Conservation (phyloP, 1,284 basidiomycete species). For the Puccinia horiana region DNA sequence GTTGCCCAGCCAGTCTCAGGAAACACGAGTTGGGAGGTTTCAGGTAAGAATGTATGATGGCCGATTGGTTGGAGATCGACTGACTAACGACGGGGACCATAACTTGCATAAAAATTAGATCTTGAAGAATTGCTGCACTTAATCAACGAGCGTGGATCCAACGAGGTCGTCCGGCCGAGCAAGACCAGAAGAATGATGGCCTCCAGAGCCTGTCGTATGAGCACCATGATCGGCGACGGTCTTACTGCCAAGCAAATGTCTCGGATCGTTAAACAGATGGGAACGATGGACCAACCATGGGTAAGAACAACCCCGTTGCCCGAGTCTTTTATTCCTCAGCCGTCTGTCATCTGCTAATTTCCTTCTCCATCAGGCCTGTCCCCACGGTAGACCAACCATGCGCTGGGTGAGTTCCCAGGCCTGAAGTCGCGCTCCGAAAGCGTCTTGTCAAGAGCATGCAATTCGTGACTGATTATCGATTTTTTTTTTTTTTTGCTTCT, state of each 20-base stretch:
- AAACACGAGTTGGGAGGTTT: constrained; percentile 75
- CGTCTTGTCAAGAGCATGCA: background rate
- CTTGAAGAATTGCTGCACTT: constrained; percentile 90
- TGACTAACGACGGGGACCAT: background rate
- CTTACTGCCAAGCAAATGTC: constrained; percentile 77
- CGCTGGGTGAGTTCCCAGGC: constrained; percentile 61
- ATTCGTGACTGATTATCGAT: background rate
- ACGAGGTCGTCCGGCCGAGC: constrained; percentile 78
- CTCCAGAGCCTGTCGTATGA: constrained; percentile 89
- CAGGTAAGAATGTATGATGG: constrained; percentile 60
- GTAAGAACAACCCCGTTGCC: too few relatives aligned
- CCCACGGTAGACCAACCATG: constrained; percentile 95
- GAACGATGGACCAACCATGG: constrained; percentile 93
- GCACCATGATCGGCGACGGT: constrained; percentile 91
- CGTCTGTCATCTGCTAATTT: background rate
- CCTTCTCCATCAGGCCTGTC: constrained; percentile 70
- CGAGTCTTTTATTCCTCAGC: background rate
- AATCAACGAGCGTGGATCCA: constrained; percentile 73
- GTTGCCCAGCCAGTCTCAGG: constrained; percentile 88
- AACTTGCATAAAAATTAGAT: constrained; percentile 64
- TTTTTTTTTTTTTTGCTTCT: background rate
- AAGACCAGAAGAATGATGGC: constrained; percentile 97
- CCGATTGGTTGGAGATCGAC: background rate
- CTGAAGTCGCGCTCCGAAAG: background rate
- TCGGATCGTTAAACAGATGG: constrained; percentile 88